These are phyloP conservation scores for Colletotrichum musae DNA, from an alignment of 2,329 filamentous ascomycete genomes.

Conservation along the genomic window DNA sequence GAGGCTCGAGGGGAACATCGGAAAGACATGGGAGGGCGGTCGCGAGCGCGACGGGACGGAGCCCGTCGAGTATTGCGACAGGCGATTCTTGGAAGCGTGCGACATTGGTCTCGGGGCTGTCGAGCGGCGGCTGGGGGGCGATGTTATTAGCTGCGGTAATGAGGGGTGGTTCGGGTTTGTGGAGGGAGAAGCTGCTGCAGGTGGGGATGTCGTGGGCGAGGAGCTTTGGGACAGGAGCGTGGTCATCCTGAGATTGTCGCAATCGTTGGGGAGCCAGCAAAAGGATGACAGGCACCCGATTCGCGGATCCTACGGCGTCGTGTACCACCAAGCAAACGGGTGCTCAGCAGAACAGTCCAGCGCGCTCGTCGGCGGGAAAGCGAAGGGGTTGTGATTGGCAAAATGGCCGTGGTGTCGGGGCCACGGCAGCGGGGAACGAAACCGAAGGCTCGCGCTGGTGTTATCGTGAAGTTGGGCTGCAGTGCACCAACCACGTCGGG, in stretches of 20 bases:
- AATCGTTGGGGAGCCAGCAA: conserved; percentile 43
- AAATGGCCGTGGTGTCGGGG: not conserved
- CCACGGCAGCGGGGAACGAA: not conserved
- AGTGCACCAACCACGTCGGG: conserved; percentile 3
- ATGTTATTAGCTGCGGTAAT: conserved; percentile 71
- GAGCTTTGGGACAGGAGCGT: conserved; percentile 71
- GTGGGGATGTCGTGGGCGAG: conserved; percentile 68
- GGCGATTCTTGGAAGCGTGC: conserved; percentile 83
- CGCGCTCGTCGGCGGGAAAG: conserved; percentile 3
- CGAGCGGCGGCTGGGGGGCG: conserved; percentile 70
- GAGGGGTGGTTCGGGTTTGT: conserved; percentile 68
- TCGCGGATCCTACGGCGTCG: conserved; percentile 38
- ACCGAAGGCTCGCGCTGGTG: conserved; percentile 28
- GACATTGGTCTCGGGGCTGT: conserved; percentile 77
- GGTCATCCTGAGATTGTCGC: conserved; percentile 54
- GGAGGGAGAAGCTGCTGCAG: conserved; percentile 60
- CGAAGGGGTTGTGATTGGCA: conserved; percentile 9
- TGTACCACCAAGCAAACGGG: conserved; percentile 32
- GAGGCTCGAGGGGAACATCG: conserved; percentile 87
- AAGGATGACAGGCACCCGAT: conserved; percentile 46
- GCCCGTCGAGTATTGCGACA: conserved; percentile 86
- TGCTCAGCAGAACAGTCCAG: conserved; percentile 14
- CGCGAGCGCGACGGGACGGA: conserved; percentile 81
- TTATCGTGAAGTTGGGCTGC: conserved; percentile 34
- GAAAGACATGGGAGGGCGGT: conserved; percentile 85